Evolutionary conservation across 2,329 filamentous ascomycete genomes (phyloP), one percentile per base, ranked within the genome.

Genomic region (Mycosphaerella sp.): DNA sequence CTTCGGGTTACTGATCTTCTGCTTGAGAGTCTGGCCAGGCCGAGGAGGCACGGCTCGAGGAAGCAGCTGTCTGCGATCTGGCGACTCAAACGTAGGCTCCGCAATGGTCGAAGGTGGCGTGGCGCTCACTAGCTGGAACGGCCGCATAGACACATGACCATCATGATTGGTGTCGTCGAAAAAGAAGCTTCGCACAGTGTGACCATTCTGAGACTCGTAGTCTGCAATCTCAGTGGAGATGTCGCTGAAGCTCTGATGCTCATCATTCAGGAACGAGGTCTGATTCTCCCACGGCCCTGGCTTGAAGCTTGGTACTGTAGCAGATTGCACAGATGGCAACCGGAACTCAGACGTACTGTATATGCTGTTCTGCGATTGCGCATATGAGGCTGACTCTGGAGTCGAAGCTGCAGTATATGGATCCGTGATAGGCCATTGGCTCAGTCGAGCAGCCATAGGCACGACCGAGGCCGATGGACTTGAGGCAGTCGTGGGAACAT

Each of bases 171-270:
- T 68, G 41, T 75, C 73, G 43, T 76, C 73, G n/a, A 74, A 73
- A 59, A 75, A 74, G 61, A 76, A 76, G 57, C 73, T 76, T 21
- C 70, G 65, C 14, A 73, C 70, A 18, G 27, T 17, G 14, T 25
- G n/a, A 17, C 69, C 71, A 30, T 71, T 69, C 17, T 62, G 59
- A n/a, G 67, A 67, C 4, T 69, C 70, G 3, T 75, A 69, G n/a
- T 76, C 72, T 48, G 75, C 73, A 28, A 75, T 68, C 41, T 79
- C 76, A 16, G 78, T 70, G 3, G 77, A 79, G 18, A 78, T 66
- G 42, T 80, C 79, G 49, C 79, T 81, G 28, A 79, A 63, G 41
- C 75, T 75, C 55, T 79, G 73, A 49, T 77, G 75, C 36, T 79
- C 77, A 50, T 77, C 71, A 4, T 79, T 69, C 3, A 79, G 63